phyloP scores from a whole-genome alignment of 2,329 filamentous ascomycete genomes.

The Calonectria hongkongensis region DNA sequence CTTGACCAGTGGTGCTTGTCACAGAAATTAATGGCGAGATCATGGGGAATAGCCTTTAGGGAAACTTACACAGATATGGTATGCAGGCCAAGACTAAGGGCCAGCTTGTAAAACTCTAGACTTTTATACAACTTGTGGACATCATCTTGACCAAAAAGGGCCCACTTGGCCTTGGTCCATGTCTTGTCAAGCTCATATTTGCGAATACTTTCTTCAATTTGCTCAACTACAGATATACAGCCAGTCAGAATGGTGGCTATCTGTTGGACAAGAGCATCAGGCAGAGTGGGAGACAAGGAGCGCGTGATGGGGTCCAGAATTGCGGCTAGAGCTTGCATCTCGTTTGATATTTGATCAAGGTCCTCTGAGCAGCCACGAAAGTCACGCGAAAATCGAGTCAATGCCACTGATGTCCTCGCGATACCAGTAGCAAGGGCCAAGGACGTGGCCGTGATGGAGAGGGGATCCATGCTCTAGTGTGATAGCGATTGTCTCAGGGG shows the following conservation, averaged over 20 bases:
- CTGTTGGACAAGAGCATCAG: neutral
- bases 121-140: slow-evolving; percentile 11
- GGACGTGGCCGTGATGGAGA: slow-evolving; percentile 7
- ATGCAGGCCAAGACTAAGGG: neutral
- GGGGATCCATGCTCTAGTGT: slow-evolving; percentile 1
- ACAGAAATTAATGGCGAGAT: neutral
- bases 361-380: neutral
- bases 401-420: neutral
- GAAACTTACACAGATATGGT: slow-evolving; percentile 9
- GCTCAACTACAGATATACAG: slow-evolving; percentile 5
- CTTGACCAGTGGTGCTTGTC: neutral
- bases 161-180: slow-evolving; percentile 15
- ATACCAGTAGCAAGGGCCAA: slow-evolving; percentile 1
- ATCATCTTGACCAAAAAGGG: slow-evolving; percentile 5
- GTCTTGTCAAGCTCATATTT: neutral
- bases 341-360: neutral
- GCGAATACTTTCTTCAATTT: neutral
- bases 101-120: slow-evolving; percentile 14
- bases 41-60: neutral
- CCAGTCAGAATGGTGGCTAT: neutral
- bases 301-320: neutral
- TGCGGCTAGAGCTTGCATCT: neutral
- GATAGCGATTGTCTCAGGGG: neutral
- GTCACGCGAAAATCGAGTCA: slow-evolving; percentile 9
- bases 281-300: neutral